Evolutionary conservation across 176 grass and related monocot genomes (phyloP), one percentile per base, ranked within the genome.

Genomic region (Aegilops sharonensis): DNA sequence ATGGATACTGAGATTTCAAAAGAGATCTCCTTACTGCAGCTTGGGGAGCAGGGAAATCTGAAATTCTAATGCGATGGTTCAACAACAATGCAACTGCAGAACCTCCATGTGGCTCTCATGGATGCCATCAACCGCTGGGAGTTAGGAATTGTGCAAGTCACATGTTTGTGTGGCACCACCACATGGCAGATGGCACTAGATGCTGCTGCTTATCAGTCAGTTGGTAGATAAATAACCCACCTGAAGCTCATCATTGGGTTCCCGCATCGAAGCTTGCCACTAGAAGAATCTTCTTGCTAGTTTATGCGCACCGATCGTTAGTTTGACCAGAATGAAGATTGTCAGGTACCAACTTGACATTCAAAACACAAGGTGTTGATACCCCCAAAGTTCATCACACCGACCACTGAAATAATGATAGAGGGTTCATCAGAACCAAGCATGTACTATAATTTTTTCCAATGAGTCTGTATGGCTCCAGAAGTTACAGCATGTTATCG

Each of bases 201-300:
- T 83, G 89, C 85, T 62, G 30, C 56, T 77, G 80, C 64, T 66
- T 81, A 86, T 11, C 78, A 47, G 78, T 83, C 67, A 86, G 56
- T 59, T 59, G 50, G 18, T 68, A 84, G 79, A 81, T 86, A 64
- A 90, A 47, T 72, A 79, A 80, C 42, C 78, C 73, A 88, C 91
- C 90, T 95, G 90, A 84, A 90, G 88, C 93, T 88, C 90, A 92
- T 95, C 90, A 95, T 90, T 92, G 88, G 88, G 79, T 78, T 88
- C 72, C 27, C 40, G 74, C 63, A 90, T 92, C 85, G 18, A 94
- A 83, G 80, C 85, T 83, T 83, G 39, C 72, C 36, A 54, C 36
- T 40, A 71, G 77, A 81, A 85, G 85, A 83, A 93, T 81, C 88
- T 92, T 84, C 68, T 39, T 13, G 69, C 50, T 63, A 84, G 50